These are phyloP conservation scores for Geranium brycei DNA, from an alignment of 345 rosid genomes.

Conservation along the genomic window DNA sequence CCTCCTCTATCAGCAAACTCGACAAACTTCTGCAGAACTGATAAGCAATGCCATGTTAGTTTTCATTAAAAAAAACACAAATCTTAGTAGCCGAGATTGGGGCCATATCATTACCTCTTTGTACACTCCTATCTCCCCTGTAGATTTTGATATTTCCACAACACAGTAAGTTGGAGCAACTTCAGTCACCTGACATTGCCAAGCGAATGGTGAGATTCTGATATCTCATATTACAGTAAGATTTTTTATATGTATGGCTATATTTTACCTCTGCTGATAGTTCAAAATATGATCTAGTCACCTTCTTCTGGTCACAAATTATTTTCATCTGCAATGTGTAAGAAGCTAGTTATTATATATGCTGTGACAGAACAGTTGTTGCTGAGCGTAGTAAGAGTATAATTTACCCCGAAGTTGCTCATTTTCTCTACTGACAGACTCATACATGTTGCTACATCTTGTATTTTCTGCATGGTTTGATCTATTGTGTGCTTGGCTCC, in stretches of 20 bases:
- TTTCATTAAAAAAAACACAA: background rate
- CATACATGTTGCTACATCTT: conserved; percentile 59
- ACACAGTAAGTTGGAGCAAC: conserved; percentile 82
- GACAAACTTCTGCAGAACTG: conserved; percentile 82
- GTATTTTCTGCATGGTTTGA: conserved; percentile 68
- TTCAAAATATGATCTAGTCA: conserved; percentile 44
- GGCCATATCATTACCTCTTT: conserved; percentile 31
- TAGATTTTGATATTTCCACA: conserved; percentile 71
- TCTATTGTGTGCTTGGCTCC: conserved; percentile 56
- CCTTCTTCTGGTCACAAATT: conserved; percentile 42
- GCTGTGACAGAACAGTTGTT: background rate
- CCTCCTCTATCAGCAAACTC: conserved; percentile 32
- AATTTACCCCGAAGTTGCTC: conserved; percentile 45
- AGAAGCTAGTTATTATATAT: conserved; percentile 1
- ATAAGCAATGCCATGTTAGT: conserved; percentile 7
- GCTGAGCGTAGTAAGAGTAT: background rate
- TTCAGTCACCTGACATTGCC: conserved; percentile 43
- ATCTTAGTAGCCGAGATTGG: background rate
- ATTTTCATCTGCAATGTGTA: conserved; percentile 49
- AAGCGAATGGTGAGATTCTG: conserved; percentile 6
- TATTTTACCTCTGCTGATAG: conserved; percentile 62
- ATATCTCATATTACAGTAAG: background rate
- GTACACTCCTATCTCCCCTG: conserved; percentile 49
- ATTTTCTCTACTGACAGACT: conserved; percentile 47
- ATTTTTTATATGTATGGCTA: background rate